These are phyloP conservation scores for Skeletonema menzelii DNA, from an alignment of 108 stramenopile genomes.

Conservation along the genomic window DNA sequence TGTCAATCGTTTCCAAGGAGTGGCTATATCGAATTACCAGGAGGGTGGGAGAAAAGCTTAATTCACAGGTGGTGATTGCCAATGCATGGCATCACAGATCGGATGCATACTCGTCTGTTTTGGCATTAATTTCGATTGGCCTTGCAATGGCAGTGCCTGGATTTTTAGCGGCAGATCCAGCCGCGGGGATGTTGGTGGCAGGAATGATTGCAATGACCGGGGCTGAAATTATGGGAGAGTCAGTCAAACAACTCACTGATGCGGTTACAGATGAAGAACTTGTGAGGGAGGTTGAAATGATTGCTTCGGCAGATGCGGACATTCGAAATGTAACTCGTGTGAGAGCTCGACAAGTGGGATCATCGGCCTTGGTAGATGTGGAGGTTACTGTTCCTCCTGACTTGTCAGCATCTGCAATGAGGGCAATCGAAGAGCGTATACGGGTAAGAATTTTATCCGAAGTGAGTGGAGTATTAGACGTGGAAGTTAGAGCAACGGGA, in stretches of 20 bases:
- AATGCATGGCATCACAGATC: constrained; percentile 99
- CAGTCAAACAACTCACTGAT: constrained; percentile 87
- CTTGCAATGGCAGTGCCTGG: constrained; percentile 80
- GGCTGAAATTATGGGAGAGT: constrained; percentile 81
- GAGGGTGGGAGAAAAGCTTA: constrained; percentile 77
- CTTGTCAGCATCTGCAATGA: constrained; percentile 62
- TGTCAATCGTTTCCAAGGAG: constrained; percentile 92
- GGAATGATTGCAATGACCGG: constrained; percentile 95
- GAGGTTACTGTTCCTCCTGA: constrained; percentile 46
- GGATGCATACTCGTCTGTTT: constrained; percentile 92
- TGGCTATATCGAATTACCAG: constrained; percentile 89
- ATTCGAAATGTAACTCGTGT: constrained; percentile 53
- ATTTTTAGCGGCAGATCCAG: constrained; percentile 82
- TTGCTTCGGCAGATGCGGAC: constrained; percentile 50
- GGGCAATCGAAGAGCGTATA: constrained; percentile 71
- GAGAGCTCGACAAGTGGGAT: constrained; percentile 79
- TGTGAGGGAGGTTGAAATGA: constrained; percentile 36
- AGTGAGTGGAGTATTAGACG: constrained; percentile 44
- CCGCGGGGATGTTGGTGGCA: constrained; percentile 92
- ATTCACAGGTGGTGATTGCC: constrained; percentile 93
- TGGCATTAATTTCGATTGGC: constrained; percentile 87
- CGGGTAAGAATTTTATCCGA: constrained; percentile 37
- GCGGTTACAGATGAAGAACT: constrained; percentile 61
- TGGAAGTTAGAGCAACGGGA: constrained; percentile 45
- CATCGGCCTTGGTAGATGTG: constrained; percentile 68